Conservation (phyloP, 768 basidiomycete genomes). For the Russula sp. region DNA sequence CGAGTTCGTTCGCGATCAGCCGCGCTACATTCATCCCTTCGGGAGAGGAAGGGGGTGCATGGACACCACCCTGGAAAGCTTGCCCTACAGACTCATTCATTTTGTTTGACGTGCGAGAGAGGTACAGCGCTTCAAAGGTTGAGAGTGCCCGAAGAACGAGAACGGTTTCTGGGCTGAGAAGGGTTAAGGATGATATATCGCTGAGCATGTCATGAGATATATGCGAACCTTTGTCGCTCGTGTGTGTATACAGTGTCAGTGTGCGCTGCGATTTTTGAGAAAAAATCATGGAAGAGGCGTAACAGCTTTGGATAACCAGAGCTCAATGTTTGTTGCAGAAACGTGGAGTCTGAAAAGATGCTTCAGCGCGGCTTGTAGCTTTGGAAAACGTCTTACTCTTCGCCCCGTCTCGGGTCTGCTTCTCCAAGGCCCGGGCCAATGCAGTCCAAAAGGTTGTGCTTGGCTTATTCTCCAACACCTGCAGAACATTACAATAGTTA, state of each 20-base stretch:
- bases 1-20: slow-evolving; percentile 83
- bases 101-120: slow-evolving; percentile 76
- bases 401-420: slow-evolving; percentile 72
- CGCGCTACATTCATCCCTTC: slow-evolving; percentile 80
- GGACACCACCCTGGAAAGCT: slow-evolving; percentile 68
- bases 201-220: slow-evolving; percentile 6
- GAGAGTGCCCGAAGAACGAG: slow-evolving; percentile 80
- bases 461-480: slow-evolving; percentile 89
- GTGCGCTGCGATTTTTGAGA: slow-evolving; percentile 90
- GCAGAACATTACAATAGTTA: neutral
- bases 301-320: slow-evolving; percentile 84
- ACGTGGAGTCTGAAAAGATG: slow-evolving; percentile 65
- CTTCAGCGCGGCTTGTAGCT: neutral
- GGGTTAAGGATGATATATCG: neutral
- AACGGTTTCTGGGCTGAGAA: slow-evolving; percentile 84
- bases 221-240: slow-evolving; percentile 72
- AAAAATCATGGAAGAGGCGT: slow-evolving; percentile 94
- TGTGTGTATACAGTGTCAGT: slow-evolving; percentile 91
- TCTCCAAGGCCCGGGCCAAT: slow-evolving; percentile 76
- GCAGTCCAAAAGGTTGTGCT: slow-evolving; percentile 90
- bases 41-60: slow-evolving; percentile 64
- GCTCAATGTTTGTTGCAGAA: slow-evolving; percentile 86
- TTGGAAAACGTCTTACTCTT: slow-evolving; percentile 51
- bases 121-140: slow-evolving; percentile 83
- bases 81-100: slow-evolving; percentile 80